Base-by-base conservation (phyloP, 495 filamentous ascomycete species). In the Acidiella bohemica region DNA sequence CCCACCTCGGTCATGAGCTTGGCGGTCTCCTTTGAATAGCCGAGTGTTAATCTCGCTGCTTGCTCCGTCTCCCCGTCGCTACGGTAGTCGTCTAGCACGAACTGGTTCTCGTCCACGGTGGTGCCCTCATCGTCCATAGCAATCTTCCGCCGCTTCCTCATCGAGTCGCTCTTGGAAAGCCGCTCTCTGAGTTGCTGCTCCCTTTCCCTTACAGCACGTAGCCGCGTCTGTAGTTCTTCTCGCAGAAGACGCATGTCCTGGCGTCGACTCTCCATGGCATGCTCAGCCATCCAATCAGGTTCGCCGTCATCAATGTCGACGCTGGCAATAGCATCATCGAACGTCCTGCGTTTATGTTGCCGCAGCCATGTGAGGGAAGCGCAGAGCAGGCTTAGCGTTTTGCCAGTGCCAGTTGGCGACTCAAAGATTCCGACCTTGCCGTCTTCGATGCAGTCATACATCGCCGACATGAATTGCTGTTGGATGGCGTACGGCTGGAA, bases 331-430 rank as follows among this genome's bases (percentile, higher is more conserved):
- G 58, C 54, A 16, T 75, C 66, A 34, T 83, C 73, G 42, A 86
- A 76, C 0, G 47, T 61, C 42, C 68, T 68, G 24, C 73, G 71
- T 59, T 93, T 88, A 59, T 85, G 73, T 48, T 85, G 75, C 32
- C 90, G 80, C 7, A 96, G 67, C 92, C 90, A 97, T 1, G 90
- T 95, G 47, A 97, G 61, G 24, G 90, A 75, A 36, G 77, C 79
- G 62, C 90, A 97, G 47, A 97, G 93, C 16, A 97, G 65, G 53
- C 90, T 96, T 13, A 97, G 59, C 2, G 92, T 95, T 74, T 97
- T 97, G n/a, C 90, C 47, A 23, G 51, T 66, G 65, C 76, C 90
- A 42, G 90, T 96, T 31, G 90, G 90, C 40, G 83, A 92, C 58
- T 97, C 90, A 33, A 97, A 79, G 40, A 97, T 85, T 13, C 84